These are phyloP conservation scores for Pseudonitzschia pungens DNA, from an alignment of 108 stramenopile species.

Conservation along the genomic window DNA sequence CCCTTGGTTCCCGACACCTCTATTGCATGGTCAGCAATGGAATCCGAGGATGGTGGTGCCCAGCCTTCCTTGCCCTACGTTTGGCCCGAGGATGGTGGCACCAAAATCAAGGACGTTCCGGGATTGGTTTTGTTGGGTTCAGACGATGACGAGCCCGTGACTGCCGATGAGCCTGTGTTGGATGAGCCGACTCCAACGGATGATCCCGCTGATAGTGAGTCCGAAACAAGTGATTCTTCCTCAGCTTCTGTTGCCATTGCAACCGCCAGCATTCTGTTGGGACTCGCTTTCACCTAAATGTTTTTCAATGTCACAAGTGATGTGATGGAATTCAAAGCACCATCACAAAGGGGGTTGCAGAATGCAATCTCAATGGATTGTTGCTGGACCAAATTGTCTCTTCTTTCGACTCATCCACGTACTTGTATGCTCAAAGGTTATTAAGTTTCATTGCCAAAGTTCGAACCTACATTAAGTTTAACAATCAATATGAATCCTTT, in stretches of 20 bases:
- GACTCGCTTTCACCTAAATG: not conserved
- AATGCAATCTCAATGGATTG: too few species aligned
- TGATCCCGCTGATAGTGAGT: too few species aligned
- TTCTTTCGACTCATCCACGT: too few species aligned
- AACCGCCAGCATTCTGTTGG: not conserved
- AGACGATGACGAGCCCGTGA: not conserved
- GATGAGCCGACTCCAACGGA: too few species aligned
- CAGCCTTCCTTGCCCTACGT: slow-evolving; percentile 19
- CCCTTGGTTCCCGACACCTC: slow-evolving; percentile 6
- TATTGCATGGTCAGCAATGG: slow-evolving; percentile 27
- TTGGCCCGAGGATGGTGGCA: slow-evolving; percentile 18
- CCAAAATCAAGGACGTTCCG: not conserved
- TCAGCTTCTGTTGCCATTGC: not conserved
- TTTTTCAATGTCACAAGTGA: not conserved
- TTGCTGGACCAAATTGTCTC: too few species aligned
- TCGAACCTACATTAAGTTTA: too few species aligned
- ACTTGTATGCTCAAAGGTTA: too few species aligned
- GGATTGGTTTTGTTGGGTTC: slow-evolving; percentile 8
- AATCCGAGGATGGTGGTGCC: slow-evolving; percentile 5
- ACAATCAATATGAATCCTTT: too few species aligned
- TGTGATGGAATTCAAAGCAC: not conserved
- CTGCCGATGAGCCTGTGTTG: not conserved
- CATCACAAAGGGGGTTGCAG: too few species aligned
- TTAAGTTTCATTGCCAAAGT: too few species aligned
- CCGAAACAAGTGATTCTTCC: not conserved